phyloP scores from a whole-genome alignment of 2,329 filamentous ascomycete species.

The Chaetomium olivaceum region DNA sequence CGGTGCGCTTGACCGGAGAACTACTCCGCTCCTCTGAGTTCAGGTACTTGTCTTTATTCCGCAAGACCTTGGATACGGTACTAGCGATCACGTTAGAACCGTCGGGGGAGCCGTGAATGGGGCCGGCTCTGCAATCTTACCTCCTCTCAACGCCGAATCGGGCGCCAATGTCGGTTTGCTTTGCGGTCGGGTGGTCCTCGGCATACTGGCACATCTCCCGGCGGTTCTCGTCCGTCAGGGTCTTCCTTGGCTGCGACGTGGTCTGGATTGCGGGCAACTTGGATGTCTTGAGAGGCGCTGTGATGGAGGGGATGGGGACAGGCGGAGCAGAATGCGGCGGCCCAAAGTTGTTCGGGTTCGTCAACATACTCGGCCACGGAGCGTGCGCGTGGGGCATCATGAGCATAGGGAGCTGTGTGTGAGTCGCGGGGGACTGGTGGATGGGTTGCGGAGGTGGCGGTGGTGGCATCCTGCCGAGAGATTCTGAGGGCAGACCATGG shows the following conservation, averaged over 20 bases:
- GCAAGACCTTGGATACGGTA: constrained; percentile 96
- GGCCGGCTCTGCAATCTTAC: constrained; percentile 54
- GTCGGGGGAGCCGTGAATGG: neutral
- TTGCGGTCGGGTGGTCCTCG: constrained; percentile 83
- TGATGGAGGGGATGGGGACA: constrained; percentile 59
- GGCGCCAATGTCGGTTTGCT: constrained; percentile 94
- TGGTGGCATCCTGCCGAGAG: constrained; percentile 55
- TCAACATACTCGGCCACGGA: constrained; percentile 79
- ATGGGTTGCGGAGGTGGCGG: constrained; percentile 62
- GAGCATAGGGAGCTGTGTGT: constrained; percentile 64
- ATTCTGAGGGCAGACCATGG: constrained; percentile 52
- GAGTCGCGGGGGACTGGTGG: constrained; percentile 48
- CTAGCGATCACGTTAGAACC: constrained; percentile 52
- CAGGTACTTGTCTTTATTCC: constrained; percentile 92
- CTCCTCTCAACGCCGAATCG: constrained; percentile 97
- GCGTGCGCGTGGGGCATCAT: constrained; percentile 68
- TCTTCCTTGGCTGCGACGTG: constrained; percentile 72
- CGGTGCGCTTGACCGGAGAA: constrained; percentile 72
- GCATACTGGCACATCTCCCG: constrained; percentile 92
- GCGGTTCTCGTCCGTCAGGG: constrained; percentile 86
- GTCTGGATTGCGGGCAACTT: constrained; percentile 53
- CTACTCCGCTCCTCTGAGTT: constrained; percentile 75
- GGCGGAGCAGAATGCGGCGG: constrained; percentile 52
- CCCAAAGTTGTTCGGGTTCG: constrained; percentile 63
- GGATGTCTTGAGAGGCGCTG: constrained; percentile 52